phyloP scores from a whole-genome alignment of 768 basidiomycete genomes.

The Boletus sensibilis region DNA sequence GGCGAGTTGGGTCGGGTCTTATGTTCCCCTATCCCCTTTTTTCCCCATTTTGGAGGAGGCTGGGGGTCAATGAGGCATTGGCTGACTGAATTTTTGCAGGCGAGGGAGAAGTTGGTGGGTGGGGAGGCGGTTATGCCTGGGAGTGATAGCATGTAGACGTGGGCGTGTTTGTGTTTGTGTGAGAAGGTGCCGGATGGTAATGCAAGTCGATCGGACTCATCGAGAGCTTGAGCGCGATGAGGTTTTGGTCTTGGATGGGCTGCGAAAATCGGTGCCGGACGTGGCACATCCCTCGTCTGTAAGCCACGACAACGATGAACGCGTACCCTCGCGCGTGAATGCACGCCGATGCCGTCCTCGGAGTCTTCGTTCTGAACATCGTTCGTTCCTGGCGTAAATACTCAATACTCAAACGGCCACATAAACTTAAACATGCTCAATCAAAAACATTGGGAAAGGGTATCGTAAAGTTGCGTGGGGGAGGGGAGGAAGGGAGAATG shows the following conservation, averaged over 20 bases:
- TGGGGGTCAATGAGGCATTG: neutral
- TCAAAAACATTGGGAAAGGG: too few species aligned
- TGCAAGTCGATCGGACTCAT: neutral
- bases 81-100: conserved; percentile 22
- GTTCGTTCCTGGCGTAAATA: neutral
- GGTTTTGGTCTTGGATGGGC: neutral
- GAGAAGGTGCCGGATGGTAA: neutral
- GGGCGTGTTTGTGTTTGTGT: neutral
- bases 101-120: conserved; percentile 24
- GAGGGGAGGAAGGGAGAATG: neutral
- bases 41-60: neutral
- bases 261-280: neutral
- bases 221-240: neutral
- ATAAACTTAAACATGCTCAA: neutral
- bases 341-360: neutral
- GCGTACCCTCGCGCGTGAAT: neutral
- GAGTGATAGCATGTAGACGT: conserved; percentile 27
- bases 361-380: neutral
- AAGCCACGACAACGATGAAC: neutral
- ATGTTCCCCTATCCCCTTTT: neutral
- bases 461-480: neutral
- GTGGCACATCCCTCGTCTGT: neutral
- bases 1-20: conserved; percentile 33
- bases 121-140: conserved; percentile 17
- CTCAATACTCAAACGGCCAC: neutral